Evolutionary conservation across 805 yeast species (phyloP).

Genomic region (Ogataea sp.): DNA sequence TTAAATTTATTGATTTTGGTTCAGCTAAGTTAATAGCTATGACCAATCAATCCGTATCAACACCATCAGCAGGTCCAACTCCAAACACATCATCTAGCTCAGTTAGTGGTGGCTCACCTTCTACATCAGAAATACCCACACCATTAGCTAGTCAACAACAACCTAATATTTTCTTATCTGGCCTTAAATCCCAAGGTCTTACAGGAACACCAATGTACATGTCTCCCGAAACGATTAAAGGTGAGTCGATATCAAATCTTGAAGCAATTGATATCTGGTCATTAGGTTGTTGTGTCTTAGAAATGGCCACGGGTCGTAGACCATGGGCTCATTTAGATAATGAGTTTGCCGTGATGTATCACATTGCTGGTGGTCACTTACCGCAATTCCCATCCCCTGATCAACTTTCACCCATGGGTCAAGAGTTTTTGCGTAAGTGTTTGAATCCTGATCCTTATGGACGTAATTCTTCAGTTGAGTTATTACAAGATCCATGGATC

Average conservation of each 20-base stretch:
- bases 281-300: slow-evolving; percentile 89
- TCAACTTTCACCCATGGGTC: slow-evolving; percentile 71
- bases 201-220: slow-evolving; percentile 99
- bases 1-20: slow-evolving; percentile 95
- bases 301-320: slow-evolving; percentile 93
- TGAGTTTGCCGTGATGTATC: slow-evolving; percentile 98
- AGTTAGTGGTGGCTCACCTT: background rate
- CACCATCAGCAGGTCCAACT: background rate
- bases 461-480: slow-evolving; percentile 78
- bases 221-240: slow-evolving; percentile 96
- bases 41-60: background rate
- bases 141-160: background rate
- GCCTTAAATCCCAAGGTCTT: slow-evolving; percentile 29
- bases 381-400: slow-evolving; percentile 79
- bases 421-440: slow-evolving; percentile 62
- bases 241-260: slow-evolving; percentile 48
- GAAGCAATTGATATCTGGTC: slow-evolving; percentile 92
- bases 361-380: slow-evolving; percentile 89
- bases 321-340: slow-evolving; percentile 97
- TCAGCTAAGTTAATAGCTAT: slow-evolving; percentile 85
- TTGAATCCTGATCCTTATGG: slow-evolving; percentile 74
- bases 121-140: too few species aligned
- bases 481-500: slow-evolving; percentile 87
- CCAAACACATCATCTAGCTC: background rate
- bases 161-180: slow-evolving; percentile 12